A percentile compares a stretch with the other conserved stretches of the same genome.
Evolutionary conservation across 768 basidiomycete species (phyloP).

Genomic region (Saitozyma podzolica): DNA sequence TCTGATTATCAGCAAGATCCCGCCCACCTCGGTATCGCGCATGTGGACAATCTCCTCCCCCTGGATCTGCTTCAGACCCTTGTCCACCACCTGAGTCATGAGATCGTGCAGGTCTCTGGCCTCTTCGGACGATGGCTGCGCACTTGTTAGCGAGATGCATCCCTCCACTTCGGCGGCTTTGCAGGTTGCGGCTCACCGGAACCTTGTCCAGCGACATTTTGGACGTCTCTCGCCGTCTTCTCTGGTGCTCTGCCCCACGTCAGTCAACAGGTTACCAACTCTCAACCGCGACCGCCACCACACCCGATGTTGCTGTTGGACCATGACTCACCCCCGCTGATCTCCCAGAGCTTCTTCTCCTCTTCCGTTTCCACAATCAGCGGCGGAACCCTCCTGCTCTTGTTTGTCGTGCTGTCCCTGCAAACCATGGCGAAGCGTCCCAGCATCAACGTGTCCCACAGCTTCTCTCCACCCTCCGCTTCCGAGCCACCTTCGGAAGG

Average conservation of each 20-base stretch:
- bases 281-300: too few relatives aligned
- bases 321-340: conserved; percentile 63
- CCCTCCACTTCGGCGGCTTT: background rate
- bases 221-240: conserved; percentile 60
- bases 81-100: conserved; percentile 63
- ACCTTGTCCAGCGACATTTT: conserved; percentile 67
- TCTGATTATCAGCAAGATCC: background rate
- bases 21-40: conserved; percentile 70
- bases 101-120: conserved; percentile 68
- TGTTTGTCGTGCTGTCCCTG: conserved; percentile 67
- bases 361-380: conserved; percentile 64
- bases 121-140: conserved; percentile 65
- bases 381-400: conserved; percentile 65
- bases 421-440: conserved; percentile 94
- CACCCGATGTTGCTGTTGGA: too few relatives aligned
- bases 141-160: background rate
- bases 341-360: conserved; percentile 63
- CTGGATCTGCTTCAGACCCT: conserved; percentile 46
- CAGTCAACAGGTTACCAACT: too few relatives aligned
- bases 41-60: conserved; percentile 66
- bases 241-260: conserved; percentile 58
- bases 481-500: conserved; percentile 54
- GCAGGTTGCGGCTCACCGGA: conserved; percentile 53
- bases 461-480: conserved; percentile 1
- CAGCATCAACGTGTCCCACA: conserved; percentile 60